These are phyloP conservation scores for Saxophila tyrrhenica DNA, from an alignment of 495 filamentous ascomycete species.

Conservation along the genomic window DNA sequence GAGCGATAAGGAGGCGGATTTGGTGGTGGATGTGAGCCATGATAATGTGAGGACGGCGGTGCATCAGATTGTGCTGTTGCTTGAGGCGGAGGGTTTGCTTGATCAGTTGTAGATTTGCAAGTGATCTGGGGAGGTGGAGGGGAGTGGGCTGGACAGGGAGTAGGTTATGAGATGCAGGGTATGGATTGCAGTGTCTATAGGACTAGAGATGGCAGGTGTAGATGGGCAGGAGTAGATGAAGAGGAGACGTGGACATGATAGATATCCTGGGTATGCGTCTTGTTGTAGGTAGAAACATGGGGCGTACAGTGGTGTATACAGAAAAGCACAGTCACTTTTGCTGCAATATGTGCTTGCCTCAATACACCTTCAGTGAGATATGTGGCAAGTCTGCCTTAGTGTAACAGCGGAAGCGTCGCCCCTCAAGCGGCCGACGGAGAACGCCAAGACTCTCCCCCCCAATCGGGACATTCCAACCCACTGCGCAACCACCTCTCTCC, in stretches of 20 bases:
- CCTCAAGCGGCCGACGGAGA: no score
- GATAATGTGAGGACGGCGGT: constrained; percentile 84
- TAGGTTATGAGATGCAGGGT: background rate
- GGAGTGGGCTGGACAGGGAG: background rate
- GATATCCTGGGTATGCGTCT: background rate
- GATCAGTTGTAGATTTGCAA: constrained; percentile 38
- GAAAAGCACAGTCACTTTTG: background rate
- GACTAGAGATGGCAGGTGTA: background rate
- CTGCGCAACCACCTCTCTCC: no score
- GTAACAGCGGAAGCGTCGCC: no score
- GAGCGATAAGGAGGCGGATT: constrained; percentile 62
- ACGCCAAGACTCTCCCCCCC: no score
- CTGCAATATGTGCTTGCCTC: no score
- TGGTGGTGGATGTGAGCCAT: constrained; percentile 75
- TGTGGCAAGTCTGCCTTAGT: no score
- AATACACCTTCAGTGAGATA: no score
- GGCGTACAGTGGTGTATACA: background rate
- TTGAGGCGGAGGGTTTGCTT: constrained; percentile 81
- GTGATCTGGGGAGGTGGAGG: background rate
- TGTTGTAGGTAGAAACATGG: background rate
- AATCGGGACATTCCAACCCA: no score
- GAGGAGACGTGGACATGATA: background rate
- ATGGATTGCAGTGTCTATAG: background rate
- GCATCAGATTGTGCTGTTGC: constrained; percentile 88
- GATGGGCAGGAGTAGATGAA: background rate